Conservation (phyloP, 2,329 filamentous ascomycete genomes). For the Albophoma yamanashiensis region DNA sequence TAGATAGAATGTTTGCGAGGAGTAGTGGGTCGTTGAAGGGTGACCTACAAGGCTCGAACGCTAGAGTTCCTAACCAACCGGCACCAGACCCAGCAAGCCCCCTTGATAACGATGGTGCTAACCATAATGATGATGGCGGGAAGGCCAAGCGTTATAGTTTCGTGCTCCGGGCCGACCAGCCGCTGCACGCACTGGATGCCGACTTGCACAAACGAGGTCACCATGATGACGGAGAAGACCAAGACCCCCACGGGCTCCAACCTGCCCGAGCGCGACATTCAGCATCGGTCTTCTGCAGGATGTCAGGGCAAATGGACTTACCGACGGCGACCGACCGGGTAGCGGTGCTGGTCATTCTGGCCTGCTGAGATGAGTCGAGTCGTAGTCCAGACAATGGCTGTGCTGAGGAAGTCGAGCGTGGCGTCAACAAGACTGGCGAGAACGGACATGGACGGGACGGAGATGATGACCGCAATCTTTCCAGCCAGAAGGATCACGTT, state of each 20-base stretch:
- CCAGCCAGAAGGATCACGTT: conserved; percentile 65
- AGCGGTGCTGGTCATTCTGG: conserved; percentile 61
- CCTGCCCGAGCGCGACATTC: conserved; percentile 22
- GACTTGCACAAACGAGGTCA: conserved; percentile 74
- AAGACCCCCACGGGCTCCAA: conserved; percentile 73
- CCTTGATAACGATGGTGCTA: conserved; percentile 71
- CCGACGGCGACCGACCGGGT: conserved; percentile 64
- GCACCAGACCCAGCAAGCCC: conserved; percentile 78
- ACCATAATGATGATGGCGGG: conserved; percentile 74
- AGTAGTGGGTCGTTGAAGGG: neutral
- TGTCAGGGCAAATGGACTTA: conserved; percentile 11
- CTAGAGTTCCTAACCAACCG: conserved; percentile 76
- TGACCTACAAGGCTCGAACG: conserved; percentile 61
- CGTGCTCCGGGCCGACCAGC: conserved; percentile 48
- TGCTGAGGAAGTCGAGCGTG: conserved; percentile 69
- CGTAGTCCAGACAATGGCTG: conserved; percentile 71
- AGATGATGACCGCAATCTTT: conserved; percentile 66
- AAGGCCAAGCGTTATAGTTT: conserved; percentile 60
- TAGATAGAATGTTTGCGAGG: neutral
- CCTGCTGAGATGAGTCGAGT: conserved; percentile 57
- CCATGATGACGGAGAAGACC: conserved; percentile 78
- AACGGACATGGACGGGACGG: conserved; percentile 73
- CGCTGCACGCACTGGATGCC: conserved; percentile 58
- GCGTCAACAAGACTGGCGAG: conserved; percentile 72
- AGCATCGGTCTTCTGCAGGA: conserved; percentile 4